Evolutionary conservation across 106 monocot genomes (phyloP).

Genomic region (Gastrodia elata): DNA sequence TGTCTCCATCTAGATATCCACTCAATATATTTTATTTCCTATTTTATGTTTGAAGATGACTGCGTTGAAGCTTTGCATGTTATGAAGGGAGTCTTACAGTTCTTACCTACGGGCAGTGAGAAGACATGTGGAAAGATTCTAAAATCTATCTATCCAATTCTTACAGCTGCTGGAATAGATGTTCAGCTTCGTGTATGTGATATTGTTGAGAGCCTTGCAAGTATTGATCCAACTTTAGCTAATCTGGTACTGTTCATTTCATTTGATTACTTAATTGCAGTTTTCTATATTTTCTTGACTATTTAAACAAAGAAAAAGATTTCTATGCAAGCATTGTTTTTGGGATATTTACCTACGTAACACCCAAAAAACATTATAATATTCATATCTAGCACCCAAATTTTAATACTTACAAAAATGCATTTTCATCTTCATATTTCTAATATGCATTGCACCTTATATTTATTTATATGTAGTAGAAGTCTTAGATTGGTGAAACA

Average conservation of each 20-base stretch:
- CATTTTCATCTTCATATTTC: too few species aligned
- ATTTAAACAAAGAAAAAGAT: not conserved
- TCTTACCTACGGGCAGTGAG: conserved; percentile 7
- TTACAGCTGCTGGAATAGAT: conserved; percentile 40
- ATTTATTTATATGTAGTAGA: too few species aligned
- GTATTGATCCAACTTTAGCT: conserved; percentile 41
- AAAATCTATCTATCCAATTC: conserved; percentile 39
- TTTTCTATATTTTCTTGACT: not conserved
- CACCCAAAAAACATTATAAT: too few species aligned
- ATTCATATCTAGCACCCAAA: too few species aligned
- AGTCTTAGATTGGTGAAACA: too few species aligned
- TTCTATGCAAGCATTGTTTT: not conserved
- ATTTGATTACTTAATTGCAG: not conserved
- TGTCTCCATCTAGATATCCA: not conserved
- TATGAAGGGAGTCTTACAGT: conserved; percentile 47
- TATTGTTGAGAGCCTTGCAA: conserved; percentile 47
- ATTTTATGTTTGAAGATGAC: conserved; percentile 35
- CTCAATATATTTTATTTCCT: not conserved
- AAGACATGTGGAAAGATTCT: conserved; percentile 41
- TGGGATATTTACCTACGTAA: too few species aligned
- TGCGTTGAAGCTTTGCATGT: conserved; percentile 67
- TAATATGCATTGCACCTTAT: too few species aligned
- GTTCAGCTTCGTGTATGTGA: conserved; percentile 53
- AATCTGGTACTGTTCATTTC: conserved; percentile 38
- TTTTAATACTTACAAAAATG: too few species aligned